These are phyloP conservation scores for Lepiota subincarnata DNA, from an alignment of 768 basidiomycete genomes.

Conservation along the genomic window DNA sequence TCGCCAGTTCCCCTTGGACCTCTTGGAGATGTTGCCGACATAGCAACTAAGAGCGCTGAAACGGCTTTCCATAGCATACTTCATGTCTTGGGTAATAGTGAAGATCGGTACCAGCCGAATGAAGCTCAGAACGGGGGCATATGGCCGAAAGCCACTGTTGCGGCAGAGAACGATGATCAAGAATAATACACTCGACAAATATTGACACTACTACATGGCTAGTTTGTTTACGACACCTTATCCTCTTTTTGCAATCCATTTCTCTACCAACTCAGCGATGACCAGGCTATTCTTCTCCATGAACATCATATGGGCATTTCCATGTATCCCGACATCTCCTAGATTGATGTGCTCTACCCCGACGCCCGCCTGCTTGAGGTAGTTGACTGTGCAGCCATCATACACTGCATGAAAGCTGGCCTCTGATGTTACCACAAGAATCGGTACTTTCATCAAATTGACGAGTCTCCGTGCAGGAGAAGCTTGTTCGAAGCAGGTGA, in stretches of 20 bases:
- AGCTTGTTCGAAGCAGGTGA: constrained; percentile 39
- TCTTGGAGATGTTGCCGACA: constrained; percentile 48
- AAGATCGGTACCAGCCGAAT: not conserved
- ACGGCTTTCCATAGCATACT: constrained; percentile 16
- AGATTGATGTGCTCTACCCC: constrained; percentile 37
- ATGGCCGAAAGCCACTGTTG: not conserved
- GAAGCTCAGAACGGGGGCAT: constrained; percentile 1
- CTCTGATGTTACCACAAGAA: constrained; percentile 46
- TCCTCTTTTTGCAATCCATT: constrained; percentile 24
- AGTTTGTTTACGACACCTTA: no score
- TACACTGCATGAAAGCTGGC: constrained; percentile 48
- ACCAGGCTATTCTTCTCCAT: constrained; percentile 47
- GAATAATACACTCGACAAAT: not conserved
- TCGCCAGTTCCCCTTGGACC: constrained; percentile 19
- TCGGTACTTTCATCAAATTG: constrained; percentile 40
- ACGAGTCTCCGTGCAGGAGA: constrained; percentile 36
- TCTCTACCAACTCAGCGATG: constrained; percentile 36
- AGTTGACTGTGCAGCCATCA: constrained; percentile 41
- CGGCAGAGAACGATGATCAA: constrained; percentile 2
- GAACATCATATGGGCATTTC: constrained; percentile 56
- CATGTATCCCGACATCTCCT: constrained; percentile 40
- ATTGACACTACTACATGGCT: no score
- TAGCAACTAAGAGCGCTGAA: constrained; percentile 54
- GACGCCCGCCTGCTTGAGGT: constrained; percentile 41
- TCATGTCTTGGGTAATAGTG: not conserved